phyloP scores from a whole-genome alignment of 441 rosid genomes.

The Mallotus japonicus region DNA sequence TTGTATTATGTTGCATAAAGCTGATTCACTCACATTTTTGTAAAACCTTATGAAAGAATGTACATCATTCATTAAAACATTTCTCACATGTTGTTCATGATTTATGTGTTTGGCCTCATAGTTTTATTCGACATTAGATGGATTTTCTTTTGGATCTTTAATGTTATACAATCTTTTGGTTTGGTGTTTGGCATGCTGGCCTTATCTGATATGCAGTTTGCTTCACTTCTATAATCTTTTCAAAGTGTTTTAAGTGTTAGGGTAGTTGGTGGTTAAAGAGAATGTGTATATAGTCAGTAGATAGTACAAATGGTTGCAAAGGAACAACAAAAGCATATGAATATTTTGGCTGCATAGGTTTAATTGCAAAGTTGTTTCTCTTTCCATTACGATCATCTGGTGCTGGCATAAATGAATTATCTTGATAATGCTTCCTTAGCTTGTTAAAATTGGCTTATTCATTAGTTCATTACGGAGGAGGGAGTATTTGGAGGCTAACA shows the following conservation, averaged over 20 bases:
- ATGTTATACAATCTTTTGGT: neutral
- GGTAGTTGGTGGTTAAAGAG: slow-evolving; percentile 1
- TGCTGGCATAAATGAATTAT: neutral
- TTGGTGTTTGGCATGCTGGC: neutral
- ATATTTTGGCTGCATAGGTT: neutral
- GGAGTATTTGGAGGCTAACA: neutral
- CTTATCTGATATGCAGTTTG: neutral
- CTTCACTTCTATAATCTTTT: neutral
- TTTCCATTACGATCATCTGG: neutral
- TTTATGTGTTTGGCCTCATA: neutral
- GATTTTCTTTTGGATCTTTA: neutral
- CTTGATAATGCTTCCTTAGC: neutral
- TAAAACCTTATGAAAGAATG: neutral
- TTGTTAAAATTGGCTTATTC: neutral
- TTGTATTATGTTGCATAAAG: neutral
- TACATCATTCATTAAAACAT: neutral
- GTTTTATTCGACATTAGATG: neutral
- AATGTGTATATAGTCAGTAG: neutral
- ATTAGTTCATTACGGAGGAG: neutral
- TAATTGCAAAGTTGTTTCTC: neutral
- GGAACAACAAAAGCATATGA: neutral
- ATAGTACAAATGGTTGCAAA: neutral
- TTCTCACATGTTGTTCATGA: neutral
- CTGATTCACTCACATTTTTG: slow-evolving; percentile 1
- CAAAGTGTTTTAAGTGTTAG: neutral